A percentile compares a stretch with the other conserved stretches of the same genome.
Conservation (phyloP, 1,284 basidiomycete species). For the Mycosarcoma mackinlayi region DNA sequence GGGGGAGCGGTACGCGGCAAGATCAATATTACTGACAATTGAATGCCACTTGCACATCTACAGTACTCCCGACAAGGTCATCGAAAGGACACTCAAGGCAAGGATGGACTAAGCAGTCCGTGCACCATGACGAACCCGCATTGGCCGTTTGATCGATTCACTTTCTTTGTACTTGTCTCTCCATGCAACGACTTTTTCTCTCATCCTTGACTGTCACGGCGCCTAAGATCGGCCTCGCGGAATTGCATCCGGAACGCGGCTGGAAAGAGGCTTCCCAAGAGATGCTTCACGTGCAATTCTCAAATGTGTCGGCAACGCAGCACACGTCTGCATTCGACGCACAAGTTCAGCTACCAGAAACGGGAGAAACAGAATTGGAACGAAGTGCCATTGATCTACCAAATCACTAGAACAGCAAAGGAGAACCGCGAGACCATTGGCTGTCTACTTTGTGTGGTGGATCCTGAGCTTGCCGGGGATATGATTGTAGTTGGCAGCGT, state of each 20-base stretch:
- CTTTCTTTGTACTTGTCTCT: slow-evolving; percentile 37
- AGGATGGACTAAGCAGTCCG: slow-evolving; percentile 79
- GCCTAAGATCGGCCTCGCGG: no score
- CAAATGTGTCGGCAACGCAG: background rate
- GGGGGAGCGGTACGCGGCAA: background rate
- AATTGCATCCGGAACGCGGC: no score
- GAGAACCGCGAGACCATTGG: no score
- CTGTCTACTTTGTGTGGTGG: slow-evolving; percentile 86
- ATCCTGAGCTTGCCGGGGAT: slow-evolving; percentile 84
- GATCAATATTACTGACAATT: background rate
- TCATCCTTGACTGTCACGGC: background rate
- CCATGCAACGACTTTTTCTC: slow-evolving; percentile 12
- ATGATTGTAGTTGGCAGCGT: slow-evolving; percentile 83
- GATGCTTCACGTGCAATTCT: no score
- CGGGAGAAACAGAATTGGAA: background rate
- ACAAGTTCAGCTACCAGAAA: background rate
- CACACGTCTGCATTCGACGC: background rate
- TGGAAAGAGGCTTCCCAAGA: no score
- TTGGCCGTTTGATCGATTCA: no score
- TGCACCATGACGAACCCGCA: background rate
- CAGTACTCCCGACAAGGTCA: slow-evolving; percentile 66
- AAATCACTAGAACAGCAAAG: slow-evolving; percentile 1
- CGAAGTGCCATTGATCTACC: slow-evolving; percentile 12
- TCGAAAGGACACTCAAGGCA: slow-evolving; percentile 63
- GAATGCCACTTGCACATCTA: background rate